phyloP scores from a whole-genome alignment of 768 basidiomycete species.

The Russula earlei region DNA sequence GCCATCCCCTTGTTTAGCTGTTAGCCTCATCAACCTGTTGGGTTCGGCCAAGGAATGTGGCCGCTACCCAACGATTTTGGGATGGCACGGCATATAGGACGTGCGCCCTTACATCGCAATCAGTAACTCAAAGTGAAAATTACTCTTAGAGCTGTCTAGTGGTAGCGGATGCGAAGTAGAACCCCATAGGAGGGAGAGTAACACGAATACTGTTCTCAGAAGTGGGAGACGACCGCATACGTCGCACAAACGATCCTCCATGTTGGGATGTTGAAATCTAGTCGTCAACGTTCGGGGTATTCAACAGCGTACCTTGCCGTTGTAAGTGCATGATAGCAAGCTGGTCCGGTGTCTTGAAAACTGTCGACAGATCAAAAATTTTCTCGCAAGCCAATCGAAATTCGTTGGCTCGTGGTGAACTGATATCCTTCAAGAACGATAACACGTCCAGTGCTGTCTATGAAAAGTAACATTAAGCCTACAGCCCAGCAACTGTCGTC shows the following conservation, averaged over 20 bases:
- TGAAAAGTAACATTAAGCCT: neutral
- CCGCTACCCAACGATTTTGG: neutral
- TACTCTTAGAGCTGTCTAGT: neutral
- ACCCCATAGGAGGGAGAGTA: neutral
- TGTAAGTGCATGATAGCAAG: conserved; percentile 30
- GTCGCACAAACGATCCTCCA: neutral
- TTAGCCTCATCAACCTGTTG: neutral
- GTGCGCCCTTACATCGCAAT: neutral
- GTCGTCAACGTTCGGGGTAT: conserved; percentile 7
- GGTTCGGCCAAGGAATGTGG: neutral
- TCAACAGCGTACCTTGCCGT: conserved; percentile 15
- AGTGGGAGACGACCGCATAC: neutral
- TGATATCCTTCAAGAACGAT: conserved; percentile 39
- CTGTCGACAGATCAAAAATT: conserved; percentile 52
- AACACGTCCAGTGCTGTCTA: conserved; percentile 47
- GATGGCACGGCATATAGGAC: neutral
- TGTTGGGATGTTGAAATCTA: neutral
- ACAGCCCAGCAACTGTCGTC: neutral
- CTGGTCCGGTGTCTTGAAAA: conserved; percentile 54
- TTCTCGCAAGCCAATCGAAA: conserved; percentile 46
- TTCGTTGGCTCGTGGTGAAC: conserved; percentile 48
- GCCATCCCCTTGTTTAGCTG: neutral
- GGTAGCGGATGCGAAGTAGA: neutral
- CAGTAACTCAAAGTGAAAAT: neutral
- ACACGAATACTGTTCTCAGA: neutral